phyloP scores from a whole-genome alignment of 2,329 filamentous ascomycete genomes.

The Aspergillus intermedius region DNA sequence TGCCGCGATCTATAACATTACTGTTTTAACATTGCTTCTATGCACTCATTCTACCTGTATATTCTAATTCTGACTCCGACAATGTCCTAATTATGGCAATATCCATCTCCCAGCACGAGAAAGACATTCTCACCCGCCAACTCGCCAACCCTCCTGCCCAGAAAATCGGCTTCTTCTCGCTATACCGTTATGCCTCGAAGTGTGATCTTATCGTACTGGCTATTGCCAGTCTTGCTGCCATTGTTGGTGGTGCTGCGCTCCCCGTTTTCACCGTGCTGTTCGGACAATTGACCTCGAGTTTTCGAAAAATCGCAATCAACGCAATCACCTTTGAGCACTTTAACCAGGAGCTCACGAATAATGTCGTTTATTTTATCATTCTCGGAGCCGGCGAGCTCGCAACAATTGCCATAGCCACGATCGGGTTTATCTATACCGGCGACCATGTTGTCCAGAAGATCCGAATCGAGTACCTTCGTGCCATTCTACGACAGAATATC shows the following conservation, averaged over 20 bases:
- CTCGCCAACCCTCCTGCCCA: conserved; percentile 56
- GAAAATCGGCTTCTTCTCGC: conserved; percentile 49
- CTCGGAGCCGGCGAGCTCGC: conserved; percentile 71
- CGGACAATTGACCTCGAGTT: conserved; percentile 64
- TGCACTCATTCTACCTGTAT: no score
- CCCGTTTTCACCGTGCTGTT: conserved; percentile 74
- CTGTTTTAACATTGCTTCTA: no score
- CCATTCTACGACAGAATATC: conserved; percentile 78
- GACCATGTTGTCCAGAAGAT: conserved; percentile 71
- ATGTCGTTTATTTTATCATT: conserved; percentile 77
- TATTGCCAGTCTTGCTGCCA: conserved; percentile 54
- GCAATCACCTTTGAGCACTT: conserved; percentile 49
- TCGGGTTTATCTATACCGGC: conserved; percentile 80
- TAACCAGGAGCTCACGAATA: conserved; percentile 49
- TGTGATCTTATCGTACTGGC: conserved; percentile 56
- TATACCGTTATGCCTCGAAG: conserved; percentile 61
- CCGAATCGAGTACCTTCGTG: conserved; percentile 70
- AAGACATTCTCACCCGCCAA: conserved; percentile 58
- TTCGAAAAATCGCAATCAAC: conserved; percentile 56
- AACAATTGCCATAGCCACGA: conserved; percentile 66
- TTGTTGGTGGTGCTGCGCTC: conserved; percentile 64
- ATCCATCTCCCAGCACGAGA: conserved; percentile 34
- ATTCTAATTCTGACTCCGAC: no score
- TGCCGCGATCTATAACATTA: no score
- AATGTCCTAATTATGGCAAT: not conserved